These are phyloP conservation scores for Lodderomyces metapsilosis DNA, from an alignment of 1,139 yeast species.

Conservation along the genomic window DNA sequence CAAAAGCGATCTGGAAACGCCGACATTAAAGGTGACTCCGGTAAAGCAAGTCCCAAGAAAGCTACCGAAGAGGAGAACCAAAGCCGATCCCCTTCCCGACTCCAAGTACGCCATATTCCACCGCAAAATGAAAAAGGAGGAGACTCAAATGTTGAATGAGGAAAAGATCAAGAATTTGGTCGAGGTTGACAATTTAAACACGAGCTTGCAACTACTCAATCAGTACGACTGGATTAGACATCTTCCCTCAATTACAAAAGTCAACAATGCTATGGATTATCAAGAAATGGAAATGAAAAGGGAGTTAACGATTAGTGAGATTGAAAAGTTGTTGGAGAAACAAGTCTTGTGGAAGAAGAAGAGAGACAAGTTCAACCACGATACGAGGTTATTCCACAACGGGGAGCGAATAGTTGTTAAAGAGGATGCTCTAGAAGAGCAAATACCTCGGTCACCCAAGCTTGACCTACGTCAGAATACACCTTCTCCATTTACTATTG, in stretches of 20 bases:
- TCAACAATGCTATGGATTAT: slow-evolving; percentile 44
- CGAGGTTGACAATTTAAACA: slow-evolving; percentile 51
- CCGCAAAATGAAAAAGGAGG: slow-evolving; percentile 64
- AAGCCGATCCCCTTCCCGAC: slow-evolving; percentile 47
- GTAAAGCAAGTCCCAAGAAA: neutral
- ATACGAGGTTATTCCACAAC: neutral
- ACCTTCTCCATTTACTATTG: neutral
- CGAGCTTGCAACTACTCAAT: slow-evolving; percentile 43
- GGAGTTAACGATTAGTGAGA: slow-evolving; percentile 49
- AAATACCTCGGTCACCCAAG: no score
- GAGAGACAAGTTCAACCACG: slow-evolving; percentile 20
- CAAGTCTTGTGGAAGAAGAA: slow-evolving; percentile 46
- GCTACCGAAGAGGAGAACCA: slow-evolving; percentile 21
- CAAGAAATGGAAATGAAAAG: slow-evolving; percentile 53
- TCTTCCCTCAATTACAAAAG: slow-evolving; percentile 53
- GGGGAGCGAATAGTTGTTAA: slow-evolving; percentile 1
- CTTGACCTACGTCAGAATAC: no score
- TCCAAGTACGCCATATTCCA: slow-evolving; percentile 50
- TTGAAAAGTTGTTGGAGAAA: slow-evolving; percentile 45
- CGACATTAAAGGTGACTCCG: neutral
- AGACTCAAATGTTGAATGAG: slow-evolving; percentile 56
- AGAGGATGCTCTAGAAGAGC: no score
- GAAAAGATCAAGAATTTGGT: slow-evolving; percentile 51
- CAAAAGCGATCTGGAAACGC: neutral
- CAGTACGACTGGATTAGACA: slow-evolving; percentile 57